Evolutionary conservation across 345 rosid species (phyloP), one percentile per base, ranked within the genome.

Genomic region (Eucalyptus curtisii): DNA sequence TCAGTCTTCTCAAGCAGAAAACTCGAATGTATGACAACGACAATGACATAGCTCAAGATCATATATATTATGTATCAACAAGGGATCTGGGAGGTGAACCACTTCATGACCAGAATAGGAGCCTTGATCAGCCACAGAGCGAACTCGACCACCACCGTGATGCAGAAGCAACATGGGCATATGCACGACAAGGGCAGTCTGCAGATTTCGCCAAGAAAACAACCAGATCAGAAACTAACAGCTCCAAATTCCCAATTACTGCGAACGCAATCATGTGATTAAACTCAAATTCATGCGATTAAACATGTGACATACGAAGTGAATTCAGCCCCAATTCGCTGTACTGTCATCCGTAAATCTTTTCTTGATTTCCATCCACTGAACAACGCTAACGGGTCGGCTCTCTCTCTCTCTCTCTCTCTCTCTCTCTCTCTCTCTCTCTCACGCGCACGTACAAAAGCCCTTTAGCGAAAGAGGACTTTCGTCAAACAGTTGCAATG

Each of bases 41-140:
- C 37, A 4, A n/a, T 1, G 13, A 33, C 40, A 40, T 20, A 3
- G 40, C 20, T 66, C 44, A 0, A n/a, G 53, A 86, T 79, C 49
- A 49, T 10, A 25, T 59, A 2, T 79, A 37, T 15, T 59, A 13
- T 79, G n/a, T 33, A 81, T 88, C 90, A 94, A 90, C 97, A 95
- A 87, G 97, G 97, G 85, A 94, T 94, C 92, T 94, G 92, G 64
- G 95, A 93, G 85, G 94, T 94, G 92, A 95, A 95, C 95, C 97
- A 95, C 92, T 93, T 87, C 91, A 94, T 91, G 88, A 95, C 91
- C 68, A 30, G 88, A 88, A 94, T 37, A 6, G 97, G 95, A 87
- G 96, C 95, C 91, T 91, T 95, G 90, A 95, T 93, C 94, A 95
- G 89, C n/a, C 91, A 90, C 48, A 94, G 89, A 1, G 95, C 96